Evolutionary conservation across 225 moss, liverwort and hornwort genomes (phyloP).

Genomic region (Polytrichum formosum): DNA sequence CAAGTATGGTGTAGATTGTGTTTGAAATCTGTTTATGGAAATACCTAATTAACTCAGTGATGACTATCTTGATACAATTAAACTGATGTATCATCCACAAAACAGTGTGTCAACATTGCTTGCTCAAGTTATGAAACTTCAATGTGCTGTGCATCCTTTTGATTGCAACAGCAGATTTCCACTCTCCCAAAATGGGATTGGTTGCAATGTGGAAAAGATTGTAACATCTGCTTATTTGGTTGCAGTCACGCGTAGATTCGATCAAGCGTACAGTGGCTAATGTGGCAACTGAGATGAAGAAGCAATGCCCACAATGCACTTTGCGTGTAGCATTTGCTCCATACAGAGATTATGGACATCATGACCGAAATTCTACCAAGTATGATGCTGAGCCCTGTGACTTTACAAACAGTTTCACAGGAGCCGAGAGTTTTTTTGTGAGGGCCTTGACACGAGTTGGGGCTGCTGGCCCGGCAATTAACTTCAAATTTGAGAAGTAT

Average conservation of each 20-base stretch:
- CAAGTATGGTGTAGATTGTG: too few relatives aligned
- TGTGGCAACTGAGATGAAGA: conserved; percentile 74
- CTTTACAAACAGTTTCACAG: conserved; percentile 75
- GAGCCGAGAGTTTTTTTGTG: conserved; percentile 64
- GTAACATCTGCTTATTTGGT: too few relatives aligned
- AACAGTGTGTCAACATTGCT: too few relatives aligned
- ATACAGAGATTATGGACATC: conserved; percentile 71
- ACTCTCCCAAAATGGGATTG: too few relatives aligned
- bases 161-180: too few relatives aligned
- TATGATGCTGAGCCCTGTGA: conserved; percentile 75
- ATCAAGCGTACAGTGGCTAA: conserved; percentile 80
- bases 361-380: conserved; percentile 37
- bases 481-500: background rate
- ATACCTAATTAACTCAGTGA: too few relatives aligned
- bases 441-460: conserved; percentile 62
- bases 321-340: conserved; percentile 87
- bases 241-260: conserved; percentile 52
- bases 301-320: conserved; percentile 72
- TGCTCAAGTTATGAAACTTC: too few relatives aligned
- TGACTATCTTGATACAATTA: too few relatives aligned
- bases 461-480: conserved; percentile 72
- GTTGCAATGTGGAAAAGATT: too few relatives aligned
- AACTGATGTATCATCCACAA: too few relatives aligned
- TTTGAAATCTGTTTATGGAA: too few relatives aligned
- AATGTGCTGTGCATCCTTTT: too few relatives aligned